Evolutionary conservation across 108 stramenopile species (phyloP).

Genomic region (Schizochytrium sp.): DNA sequence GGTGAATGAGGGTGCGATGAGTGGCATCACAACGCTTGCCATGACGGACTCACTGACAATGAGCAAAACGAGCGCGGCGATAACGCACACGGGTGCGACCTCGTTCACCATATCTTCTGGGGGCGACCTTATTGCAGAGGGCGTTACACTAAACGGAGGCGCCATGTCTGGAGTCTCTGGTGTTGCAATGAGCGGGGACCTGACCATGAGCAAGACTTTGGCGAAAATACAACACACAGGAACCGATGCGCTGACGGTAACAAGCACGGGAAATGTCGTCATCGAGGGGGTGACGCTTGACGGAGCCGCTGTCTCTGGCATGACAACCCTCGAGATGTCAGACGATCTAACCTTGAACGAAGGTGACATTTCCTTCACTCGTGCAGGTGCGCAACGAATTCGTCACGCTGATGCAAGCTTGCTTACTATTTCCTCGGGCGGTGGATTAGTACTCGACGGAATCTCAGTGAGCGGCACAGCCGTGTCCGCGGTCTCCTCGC

Average conservation of each 20-base stretch:
- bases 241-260: background rate
- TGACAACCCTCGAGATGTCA: background rate
- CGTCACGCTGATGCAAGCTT: background rate
- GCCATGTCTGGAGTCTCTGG: background rate
- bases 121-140: background rate
- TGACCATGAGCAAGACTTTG: background rate
- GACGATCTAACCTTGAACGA: background rate
- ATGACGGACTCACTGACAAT: background rate
- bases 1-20: background rate
- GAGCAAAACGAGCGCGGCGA: background rate
- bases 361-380: background rate
- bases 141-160: background rate
- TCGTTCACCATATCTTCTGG: background rate
- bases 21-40: background rate
- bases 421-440: background rate
- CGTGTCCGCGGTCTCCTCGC: background rate
- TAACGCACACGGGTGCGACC: background rate
- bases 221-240: background rate
- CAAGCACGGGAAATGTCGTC: background rate
- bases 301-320: background rate
- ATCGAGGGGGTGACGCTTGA: background rate
- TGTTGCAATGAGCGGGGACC: background rate
- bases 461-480: background rate
- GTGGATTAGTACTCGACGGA: background rate
- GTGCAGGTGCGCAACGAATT: background rate